These are phyloP conservation scores for Populus davidiana DNA, from an alignment of 345 rosid species.

Conservation along the genomic window DNA sequence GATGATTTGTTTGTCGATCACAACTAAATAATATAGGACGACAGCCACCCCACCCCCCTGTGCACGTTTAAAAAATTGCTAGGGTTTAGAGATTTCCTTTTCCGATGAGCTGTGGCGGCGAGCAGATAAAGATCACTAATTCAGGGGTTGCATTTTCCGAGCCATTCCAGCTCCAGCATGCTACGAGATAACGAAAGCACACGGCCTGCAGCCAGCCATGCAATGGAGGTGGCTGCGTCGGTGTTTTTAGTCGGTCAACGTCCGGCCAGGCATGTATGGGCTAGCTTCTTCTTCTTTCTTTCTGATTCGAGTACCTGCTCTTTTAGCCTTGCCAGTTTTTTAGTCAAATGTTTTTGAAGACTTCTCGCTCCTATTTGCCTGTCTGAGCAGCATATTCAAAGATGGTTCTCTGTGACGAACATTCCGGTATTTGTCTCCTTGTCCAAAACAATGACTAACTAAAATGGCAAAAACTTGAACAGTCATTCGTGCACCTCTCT, in stretches of 20 bases:
- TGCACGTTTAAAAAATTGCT: too few species aligned
- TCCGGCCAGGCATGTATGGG: background rate
- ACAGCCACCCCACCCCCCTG: too few species aligned
- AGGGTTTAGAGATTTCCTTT: too few species aligned
- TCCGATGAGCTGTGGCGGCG: background rate
- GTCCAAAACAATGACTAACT: too few species aligned
- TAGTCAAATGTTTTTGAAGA: too few species aligned
- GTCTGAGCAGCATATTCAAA: too few species aligned
- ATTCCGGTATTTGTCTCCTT: background rate
- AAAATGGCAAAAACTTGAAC: too few species aligned
- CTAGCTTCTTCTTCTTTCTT: too few species aligned
- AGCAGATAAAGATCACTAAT: background rate
- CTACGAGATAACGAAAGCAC: background rate
- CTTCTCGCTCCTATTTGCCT: too few species aligned
- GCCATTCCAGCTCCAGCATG: background rate
- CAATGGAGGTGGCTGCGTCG: background rate
- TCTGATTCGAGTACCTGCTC: too few species aligned
- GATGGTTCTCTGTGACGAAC: background rate
- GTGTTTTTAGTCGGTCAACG: background rate
- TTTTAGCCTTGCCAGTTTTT: too few species aligned
- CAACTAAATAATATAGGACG: background rate
- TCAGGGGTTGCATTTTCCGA: background rate
- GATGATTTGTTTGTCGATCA: background rate
- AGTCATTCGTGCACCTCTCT: background rate
- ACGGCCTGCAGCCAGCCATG: too few species aligned